Base-by-base conservation (phyloP, 2,329 filamentous ascomycete genomes). In the Pestalotiopsis sp. region DNA sequence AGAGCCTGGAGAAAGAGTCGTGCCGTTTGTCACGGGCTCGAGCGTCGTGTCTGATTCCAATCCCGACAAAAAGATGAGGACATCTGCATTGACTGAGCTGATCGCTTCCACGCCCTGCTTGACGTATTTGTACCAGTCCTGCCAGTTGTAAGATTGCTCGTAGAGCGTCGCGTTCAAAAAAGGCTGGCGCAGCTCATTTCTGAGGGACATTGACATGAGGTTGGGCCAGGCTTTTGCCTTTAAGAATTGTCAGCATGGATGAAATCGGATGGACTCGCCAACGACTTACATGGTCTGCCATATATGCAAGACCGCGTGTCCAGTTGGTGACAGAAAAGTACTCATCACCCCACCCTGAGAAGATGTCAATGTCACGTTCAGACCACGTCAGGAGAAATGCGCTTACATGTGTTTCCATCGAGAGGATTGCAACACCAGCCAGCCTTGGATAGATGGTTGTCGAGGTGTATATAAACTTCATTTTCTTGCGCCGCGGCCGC, bases 281-380 rank as follows among this genome's bases (percentile, higher is more conserved):
- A 17, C 58, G 4, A 66, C 75, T 68, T 52, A 76, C 75, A 70
- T 89, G 88, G 3, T 81, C 74, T 0, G 88, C 85, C 85, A 91
- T 91, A 73, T 86, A 91, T 0, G 79, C 78, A 26, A 88, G 77
- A 0, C 89, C 89, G 10, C 89, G 81, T 5, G 83, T 82, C 89
- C 89, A 92, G 30, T 89, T 90, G 0, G 79, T 77, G 0, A 84
- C 79, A 62, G 86, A 75, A 71, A 91, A 92, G 72, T 87, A 83
- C 0, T 78, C 82, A 71, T 91, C 89, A 10, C 88, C 86, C 79
- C 87, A 89, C 87, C 87, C 58, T 61, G n/a, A 52, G 17, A 3
- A 22, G 44, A 9, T 52, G n/a, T 52, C n/a, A 52, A 20, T 9
- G 20, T 9, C 1, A 9, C 9, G n/a, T 22, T 52, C 6, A 52